Evolutionary conservation across 1,284 basidiomycete species (phyloP), one percentile per base, ranked within the genome.

Genomic region (Cutaneotrichosporon dermatis): DNA sequence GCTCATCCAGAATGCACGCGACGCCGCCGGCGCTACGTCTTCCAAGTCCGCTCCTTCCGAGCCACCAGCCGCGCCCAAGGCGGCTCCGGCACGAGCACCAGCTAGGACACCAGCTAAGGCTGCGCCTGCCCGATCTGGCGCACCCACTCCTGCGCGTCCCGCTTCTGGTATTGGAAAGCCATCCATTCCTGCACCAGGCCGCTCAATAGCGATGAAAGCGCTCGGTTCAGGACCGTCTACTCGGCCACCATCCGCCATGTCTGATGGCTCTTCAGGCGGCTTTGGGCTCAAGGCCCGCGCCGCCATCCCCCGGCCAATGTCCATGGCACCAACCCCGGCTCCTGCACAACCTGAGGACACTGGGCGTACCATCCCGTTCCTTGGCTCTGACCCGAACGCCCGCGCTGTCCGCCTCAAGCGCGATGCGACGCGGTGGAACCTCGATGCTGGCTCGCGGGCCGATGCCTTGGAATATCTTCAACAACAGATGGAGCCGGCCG

Each of bases 381-480:
- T 82, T 25, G 84, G 85, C n/a, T 81, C 81, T 51, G 92, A 87
- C 67, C 65, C 82, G 3, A 91, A 92, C 44, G 82, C 85, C 4
- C 95, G 92, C 74, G 84, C 83, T 51, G 68, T 80, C 25, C 84
- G 96, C 40, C 80, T 91, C 48, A 83, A 85, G 55, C 92, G 90
- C 70, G 95, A 98, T 71, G 83, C 84, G 3, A 83, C 84, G 59
- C 83, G 84, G 72, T 89, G 94, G 94, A 77, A 92, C 65, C 86
- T 92, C 64, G 91, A 94, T 9, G 49, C 68, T 2, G 72, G 60
- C 2, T 82, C 85, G 44, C 89, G 89, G 13, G 79, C 88, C 9
- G 94, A 98, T 71, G 83, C 96, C 15, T 84, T 88, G 43, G 95
- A 98, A 51, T 80, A 88, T 11, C 81, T 99, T 42, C 88, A 92